phyloP scores from a whole-genome alignment of 352 stramenopile species.

The Globisporangium okanoganense region DNA sequence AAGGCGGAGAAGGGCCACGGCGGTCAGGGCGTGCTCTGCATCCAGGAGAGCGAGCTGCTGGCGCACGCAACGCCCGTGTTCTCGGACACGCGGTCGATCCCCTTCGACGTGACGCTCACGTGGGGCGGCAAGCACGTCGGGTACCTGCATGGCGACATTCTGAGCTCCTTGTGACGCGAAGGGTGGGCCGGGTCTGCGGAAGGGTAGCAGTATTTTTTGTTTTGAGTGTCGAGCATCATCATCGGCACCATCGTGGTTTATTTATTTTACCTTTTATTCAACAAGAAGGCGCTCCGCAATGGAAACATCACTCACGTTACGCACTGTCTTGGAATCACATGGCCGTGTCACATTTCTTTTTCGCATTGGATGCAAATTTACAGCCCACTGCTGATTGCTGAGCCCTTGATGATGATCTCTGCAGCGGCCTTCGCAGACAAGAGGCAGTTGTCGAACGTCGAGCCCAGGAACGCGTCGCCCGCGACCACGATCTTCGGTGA shows the following conservation, averaged over 20 bases:
- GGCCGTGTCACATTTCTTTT: neutral
- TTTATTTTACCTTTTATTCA: constrained; percentile 14
- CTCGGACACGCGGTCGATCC: constrained; percentile 25
- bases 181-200: constrained; percentile 30
- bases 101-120: constrained; percentile 47
- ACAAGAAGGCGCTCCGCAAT: neutral
- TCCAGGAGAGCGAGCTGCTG: constrained; percentile 36
- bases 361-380: constrained; percentile 13
- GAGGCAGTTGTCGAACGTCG: constrained; percentile 68
- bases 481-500: constrained; percentile 60
- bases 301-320: no score
- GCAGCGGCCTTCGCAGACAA: constrained; percentile 50
- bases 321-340: no score
- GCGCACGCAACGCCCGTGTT: constrained; percentile 24
- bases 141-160: constrained; percentile 49
- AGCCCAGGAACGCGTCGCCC: constrained; percentile 65
- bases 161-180: constrained; percentile 34
- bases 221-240: neutral
- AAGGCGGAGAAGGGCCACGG: constrained; percentile 33
- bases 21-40: constrained; percentile 43
- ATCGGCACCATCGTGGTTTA: neutral
- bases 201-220: constrained; percentile 20
- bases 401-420: constrained; percentile 15
- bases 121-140: constrained; percentile 56
- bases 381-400: constrained; percentile 28